Percentiles rank a stretch among this genome's conserved stretches.
These are phyloP conservation scores for Sphaerobolus stellatus DNA, from an alignment of 1,284 basidiomycete genomes.

Conservation along the genomic window DNA sequence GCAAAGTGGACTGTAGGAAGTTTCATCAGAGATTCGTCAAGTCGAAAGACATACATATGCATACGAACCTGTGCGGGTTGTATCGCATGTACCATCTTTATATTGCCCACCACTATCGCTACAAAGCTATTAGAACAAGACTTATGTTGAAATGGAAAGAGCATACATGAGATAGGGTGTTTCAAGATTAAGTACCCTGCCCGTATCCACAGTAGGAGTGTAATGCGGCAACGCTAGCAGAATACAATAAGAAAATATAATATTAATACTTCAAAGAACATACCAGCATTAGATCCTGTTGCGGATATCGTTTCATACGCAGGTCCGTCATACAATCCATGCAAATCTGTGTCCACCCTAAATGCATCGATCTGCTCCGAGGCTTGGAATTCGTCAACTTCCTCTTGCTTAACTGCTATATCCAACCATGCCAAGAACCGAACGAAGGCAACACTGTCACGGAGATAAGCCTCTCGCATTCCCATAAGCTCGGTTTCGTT, in stretches of 20 bases:
- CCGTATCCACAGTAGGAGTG: slow-evolving; percentile 71
- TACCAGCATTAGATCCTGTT: slow-evolving; percentile 80
- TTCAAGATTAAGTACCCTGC: slow-evolving; percentile 71
- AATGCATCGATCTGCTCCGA: slow-evolving; percentile 81
- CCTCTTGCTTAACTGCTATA: slow-evolving; percentile 69
- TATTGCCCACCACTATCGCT: slow-evolving; percentile 92
- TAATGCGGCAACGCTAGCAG: slow-evolving; percentile 86
- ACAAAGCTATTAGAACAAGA: background rate
- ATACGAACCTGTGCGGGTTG: slow-evolving; percentile 64
- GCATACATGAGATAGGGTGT: slow-evolving; percentile 81
- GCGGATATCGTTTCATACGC: slow-evolving; percentile 96
- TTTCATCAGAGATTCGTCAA: slow-evolving; percentile 15
- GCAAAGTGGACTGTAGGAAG: slow-evolving; percentile 81
- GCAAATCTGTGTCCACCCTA: slow-evolving; percentile 73
- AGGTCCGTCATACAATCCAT: too few relatives aligned
- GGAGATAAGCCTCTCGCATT: slow-evolving; percentile 79
- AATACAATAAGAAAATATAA: background rate
- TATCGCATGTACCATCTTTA: slow-evolving; percentile 89
- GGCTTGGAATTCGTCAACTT: slow-evolving; percentile 91
- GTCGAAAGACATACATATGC: background rate
- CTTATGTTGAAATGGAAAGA: background rate
- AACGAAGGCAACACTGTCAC: slow-evolving; percentile 91
- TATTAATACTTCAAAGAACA: slow-evolving; percentile 16
- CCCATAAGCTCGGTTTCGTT: slow-evolving; percentile 86
- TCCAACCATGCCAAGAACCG: slow-evolving; percentile 92